Evolutionary conservation across 116 monocot species (phyloP), one percentile per base, ranked within the genome.

Genomic region (Trichopus zeylanicus): DNA sequence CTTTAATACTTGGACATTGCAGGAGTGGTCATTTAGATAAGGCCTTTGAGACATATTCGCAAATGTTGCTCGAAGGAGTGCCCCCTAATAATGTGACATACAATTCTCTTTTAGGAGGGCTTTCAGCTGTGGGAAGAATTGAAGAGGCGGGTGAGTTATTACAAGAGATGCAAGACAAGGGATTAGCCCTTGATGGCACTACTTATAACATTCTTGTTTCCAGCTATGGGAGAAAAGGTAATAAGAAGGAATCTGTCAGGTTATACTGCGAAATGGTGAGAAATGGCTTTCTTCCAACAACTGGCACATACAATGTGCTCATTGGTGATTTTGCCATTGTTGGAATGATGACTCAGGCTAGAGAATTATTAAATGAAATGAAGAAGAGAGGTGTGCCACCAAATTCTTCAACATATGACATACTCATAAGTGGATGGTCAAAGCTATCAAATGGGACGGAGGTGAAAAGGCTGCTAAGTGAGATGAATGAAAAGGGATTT

Each of bases 271-370:
- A 91, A 49, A 98, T 91, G 97, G 79, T 98, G 51, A 77, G 63
- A 24, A 84, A 75, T 67, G 91, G 91, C 13, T 91, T 82, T 61
- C 38, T 74, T 60, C 97, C 91, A 26, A 75, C 69, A 62, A 46
- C 80, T 27, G 75, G 91, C 38, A 91, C 91, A 32, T 98, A 84
- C 54, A 98, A 98, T 80, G 70, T 77, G 29, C 81, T 98, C 53
- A 98, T 98, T 27, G 64, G 67, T 62, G 79, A 68, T 67, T 98
- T 98, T 77, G 71, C 78, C 12, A 87, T 74, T 67, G 76, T 60
- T 18, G 78, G 85, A 69, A 91, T 82, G 87, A 87, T 97, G 87
- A 85, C 59, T 28, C 91, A 91, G 79, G 87, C 91, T 53, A 79
- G 54, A 39, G 87, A 87, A 47, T 65, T 91, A 61, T 71, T 79